Conservation (phyloP, 2,329 filamentous ascomycete species). For the Fusarium multiceps region DNA sequence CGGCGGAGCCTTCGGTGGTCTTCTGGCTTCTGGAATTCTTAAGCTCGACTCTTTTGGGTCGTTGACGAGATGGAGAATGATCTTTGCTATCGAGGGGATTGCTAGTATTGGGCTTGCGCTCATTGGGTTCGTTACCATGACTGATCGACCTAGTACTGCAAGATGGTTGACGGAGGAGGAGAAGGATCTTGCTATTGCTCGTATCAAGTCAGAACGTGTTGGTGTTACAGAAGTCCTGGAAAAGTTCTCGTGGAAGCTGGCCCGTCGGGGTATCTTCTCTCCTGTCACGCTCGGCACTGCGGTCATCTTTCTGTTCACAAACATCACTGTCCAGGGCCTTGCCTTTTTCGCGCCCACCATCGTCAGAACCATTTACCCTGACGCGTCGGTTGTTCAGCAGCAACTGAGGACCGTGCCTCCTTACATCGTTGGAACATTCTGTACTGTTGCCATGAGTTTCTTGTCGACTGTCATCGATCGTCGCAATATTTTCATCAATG, state of each 20-base stretch:
- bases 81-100: conserved; percentile 71
- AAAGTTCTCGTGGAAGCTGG: conserved; percentile 24
- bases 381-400: conserved; percentile 63
- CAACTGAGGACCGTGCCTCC: conserved; percentile 65
- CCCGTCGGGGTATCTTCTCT: conserved; percentile 11
- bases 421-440: conserved; percentile 61
- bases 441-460: conserved; percentile 55
- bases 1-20: conserved; percentile 7
- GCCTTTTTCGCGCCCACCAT: conserved; percentile 75
- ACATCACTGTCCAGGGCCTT: conserved; percentile 73
- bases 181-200: conserved; percentile 69
- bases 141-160: conserved; percentile 73
- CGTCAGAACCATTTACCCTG: conserved; percentile 70
- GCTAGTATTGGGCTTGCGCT: conserved; percentile 1
- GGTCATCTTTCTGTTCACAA: conserved; percentile 70
- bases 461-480: conserved; percentile 60
- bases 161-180: conserved; percentile 71
- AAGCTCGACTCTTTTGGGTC: conserved; percentile 5
- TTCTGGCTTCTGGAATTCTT: conserved; percentile 12
- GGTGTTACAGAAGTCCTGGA: conserved; percentile 62
- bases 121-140: conserved; percentile 61
- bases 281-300: conserved; percentile 65
- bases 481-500: conserved; percentile 67
- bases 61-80: conserved; percentile 17
- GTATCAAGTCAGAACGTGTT: conserved; percentile 68